Base-by-base conservation (phyloP, 805 yeast genomes). In the Yarrowia bubula region DNA sequence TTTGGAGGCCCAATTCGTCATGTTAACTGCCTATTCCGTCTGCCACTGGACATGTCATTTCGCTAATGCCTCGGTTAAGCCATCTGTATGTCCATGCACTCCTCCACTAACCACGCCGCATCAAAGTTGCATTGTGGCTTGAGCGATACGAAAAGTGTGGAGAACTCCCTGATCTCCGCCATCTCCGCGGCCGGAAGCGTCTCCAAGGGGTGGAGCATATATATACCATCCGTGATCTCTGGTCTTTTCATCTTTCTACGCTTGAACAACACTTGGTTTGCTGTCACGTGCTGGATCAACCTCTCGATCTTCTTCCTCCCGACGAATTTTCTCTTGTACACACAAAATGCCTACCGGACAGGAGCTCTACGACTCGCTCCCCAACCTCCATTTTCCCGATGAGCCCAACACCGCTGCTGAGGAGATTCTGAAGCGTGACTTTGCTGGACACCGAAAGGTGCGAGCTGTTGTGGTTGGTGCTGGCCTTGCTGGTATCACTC, bases 401-500 rank as follows among this genome's bases (percentile, higher is more conserved):
- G 58, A 51, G 43, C 58, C 58, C 43, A 51, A 51, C 43, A 51
- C 37, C 32, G 62, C 62, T 15, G 62, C 62, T 9, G 48, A 55
- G 31, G 62, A 55, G 62, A 55, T 55, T 55, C 39, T 39, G 17
- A 31, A 32, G 38, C 46, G 48, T 28, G 48, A 39, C 32, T 55
- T 55, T 32, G 62, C 48, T 9, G 62, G 62, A 17, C 62, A 42
- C 17, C 62, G 62, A 55, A 55, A 55, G 47, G 48, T 55, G 15
- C 39, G 62, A 4, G 62, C 62, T 9, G 62, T 69, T 44, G 65
- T 68, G 11, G 68, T 72, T 44, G 75, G 75, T 10, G 75, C 72
- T 5, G 75, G 75, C 10, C 51, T 68, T 8, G 68, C 73, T 5
- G 75, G 75, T 8, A 70, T 72, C 39, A 38, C 70, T 13, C 60